Percentiles rank a stretch among this genome's conserved stretches.
Conservation (phyloP, 2,329 filamentous ascomycete species). For the Verticillium isaacii region DNA sequence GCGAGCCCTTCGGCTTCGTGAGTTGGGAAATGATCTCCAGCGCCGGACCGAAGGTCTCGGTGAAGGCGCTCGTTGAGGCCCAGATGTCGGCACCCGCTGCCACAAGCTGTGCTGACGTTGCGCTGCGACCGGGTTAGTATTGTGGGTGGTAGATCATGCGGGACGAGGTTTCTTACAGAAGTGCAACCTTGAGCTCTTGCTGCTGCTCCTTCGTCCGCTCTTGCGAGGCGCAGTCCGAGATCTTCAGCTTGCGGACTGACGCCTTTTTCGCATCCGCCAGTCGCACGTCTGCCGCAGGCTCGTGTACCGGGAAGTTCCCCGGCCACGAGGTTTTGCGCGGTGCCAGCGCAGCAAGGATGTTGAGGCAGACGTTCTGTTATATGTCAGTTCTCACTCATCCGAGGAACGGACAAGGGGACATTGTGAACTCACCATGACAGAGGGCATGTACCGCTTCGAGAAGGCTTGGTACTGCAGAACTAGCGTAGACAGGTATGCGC, state of each 20-base stretch:
- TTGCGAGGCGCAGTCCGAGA: constrained; percentile 48
- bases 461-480: constrained; percentile 77
- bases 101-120: constrained; percentile 61
- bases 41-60: constrained; percentile 70
- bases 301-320: constrained; percentile 58
- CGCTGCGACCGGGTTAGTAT: constrained; percentile 25
- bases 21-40: constrained; percentile 46
- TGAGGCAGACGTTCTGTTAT: constrained; percentile 62
- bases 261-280: constrained; percentile 37
- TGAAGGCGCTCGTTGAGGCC: constrained; percentile 67
- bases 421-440: constrained; percentile 51
- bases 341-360: constrained; percentile 61
- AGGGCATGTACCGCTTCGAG: constrained; percentile 84
- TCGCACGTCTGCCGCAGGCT: constrained; percentile 45
- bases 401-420: background rate
- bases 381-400: background rate
- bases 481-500: constrained; percentile 74
- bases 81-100: constrained; percentile 67
- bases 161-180: constrained; percentile 22
- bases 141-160: background rate
- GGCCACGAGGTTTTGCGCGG: constrained; percentile 24
- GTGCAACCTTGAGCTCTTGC: constrained; percentile 47
- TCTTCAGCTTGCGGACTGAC: constrained; percentile 45
- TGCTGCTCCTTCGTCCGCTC: constrained; percentile 19
- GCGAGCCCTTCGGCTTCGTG: constrained; percentile 43